Evolutionary conservation across 2,329 filamentous ascomycete genomes (phyloP).

Genomic region (Colletotrichum gigasporum): DNA sequence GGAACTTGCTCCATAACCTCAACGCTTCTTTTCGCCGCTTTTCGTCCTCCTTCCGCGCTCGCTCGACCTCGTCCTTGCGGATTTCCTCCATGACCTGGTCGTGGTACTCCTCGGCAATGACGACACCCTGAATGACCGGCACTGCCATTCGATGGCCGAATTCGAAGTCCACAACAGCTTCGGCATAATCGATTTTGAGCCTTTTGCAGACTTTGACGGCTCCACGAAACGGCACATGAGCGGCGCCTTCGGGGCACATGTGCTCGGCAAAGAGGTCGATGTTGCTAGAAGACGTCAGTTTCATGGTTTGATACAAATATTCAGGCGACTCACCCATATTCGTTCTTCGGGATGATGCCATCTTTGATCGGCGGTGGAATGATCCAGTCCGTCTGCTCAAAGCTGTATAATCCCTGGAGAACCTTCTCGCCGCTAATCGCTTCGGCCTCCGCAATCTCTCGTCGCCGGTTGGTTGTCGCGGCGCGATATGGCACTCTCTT

Average conservation of each 20-base stretch:
- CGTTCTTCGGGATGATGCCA: constrained; percentile 91
- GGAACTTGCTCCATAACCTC: constrained; percentile 84
- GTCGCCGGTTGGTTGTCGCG: constrained; percentile 85
- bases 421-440: constrained; percentile 83
- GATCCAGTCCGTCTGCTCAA: constrained; percentile 93
- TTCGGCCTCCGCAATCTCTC: constrained; percentile 88
- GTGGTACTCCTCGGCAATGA: constrained; percentile 84
- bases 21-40: constrained; percentile 81
- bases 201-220: constrained; percentile 84
- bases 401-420: constrained; percentile 85
- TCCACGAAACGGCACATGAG: constrained; percentile 83
- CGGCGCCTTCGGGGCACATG: constrained; percentile 85
- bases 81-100: constrained; percentile 81
- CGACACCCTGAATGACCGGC: constrained; percentile 89
- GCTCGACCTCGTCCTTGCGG: constrained; percentile 79
- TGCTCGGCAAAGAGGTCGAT: constrained; percentile 95
- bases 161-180: constrained; percentile 95
- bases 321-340: constrained; percentile 69
- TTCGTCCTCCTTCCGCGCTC: constrained; percentile 80
- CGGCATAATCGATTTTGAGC: constrained; percentile 87
- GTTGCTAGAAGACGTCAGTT: constrained; percentile 59
- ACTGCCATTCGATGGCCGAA: constrained; percentile 96
- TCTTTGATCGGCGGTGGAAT: constrained; percentile 87
- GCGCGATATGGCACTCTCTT: constrained; percentile 92
- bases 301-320: not conserved